Conservation (phyloP, 169 alveolate species). For the Plasmodium inui region DNA sequence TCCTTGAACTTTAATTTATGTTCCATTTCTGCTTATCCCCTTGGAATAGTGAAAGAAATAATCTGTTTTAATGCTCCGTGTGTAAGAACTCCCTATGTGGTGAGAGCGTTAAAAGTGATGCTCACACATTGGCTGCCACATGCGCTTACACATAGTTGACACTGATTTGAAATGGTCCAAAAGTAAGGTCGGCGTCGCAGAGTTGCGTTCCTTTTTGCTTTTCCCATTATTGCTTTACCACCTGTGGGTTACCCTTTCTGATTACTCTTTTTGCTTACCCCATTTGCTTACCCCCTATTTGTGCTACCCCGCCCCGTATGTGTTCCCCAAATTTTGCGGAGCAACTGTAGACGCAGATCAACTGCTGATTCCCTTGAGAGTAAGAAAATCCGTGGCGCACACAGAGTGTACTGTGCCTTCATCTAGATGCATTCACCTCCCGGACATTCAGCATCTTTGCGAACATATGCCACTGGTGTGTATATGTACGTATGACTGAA, state of each 20-base stretch:
- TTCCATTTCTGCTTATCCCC: neutral
- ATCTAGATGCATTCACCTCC: conserved; percentile 13
- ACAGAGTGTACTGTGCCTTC: neutral
- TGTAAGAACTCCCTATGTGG: neutral
- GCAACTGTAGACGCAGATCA: neutral
- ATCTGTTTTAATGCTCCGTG: neutral
- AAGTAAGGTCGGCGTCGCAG: neutral
- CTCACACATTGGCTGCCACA: neutral
- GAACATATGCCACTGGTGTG: neutral
- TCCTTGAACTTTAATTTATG: neutral
- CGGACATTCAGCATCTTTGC: neutral
- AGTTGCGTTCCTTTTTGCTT: neutral
- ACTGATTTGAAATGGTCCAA: neutral
- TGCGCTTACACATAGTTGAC: neutral
- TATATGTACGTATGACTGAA: neutral
- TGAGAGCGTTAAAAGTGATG: neutral
- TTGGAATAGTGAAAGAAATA: neutral
- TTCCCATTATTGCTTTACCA: neutral
- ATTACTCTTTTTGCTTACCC: too few relatives aligned
- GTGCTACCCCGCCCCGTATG: neutral
- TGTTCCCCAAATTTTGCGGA: neutral
- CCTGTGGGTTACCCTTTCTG: neutral
- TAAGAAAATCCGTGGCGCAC: neutral
- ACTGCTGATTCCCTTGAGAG: neutral
- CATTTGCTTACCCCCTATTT: neutral